Conservation (phyloP, 768 basidiomycete genomes). For the Termitomyces sp. region DNA sequence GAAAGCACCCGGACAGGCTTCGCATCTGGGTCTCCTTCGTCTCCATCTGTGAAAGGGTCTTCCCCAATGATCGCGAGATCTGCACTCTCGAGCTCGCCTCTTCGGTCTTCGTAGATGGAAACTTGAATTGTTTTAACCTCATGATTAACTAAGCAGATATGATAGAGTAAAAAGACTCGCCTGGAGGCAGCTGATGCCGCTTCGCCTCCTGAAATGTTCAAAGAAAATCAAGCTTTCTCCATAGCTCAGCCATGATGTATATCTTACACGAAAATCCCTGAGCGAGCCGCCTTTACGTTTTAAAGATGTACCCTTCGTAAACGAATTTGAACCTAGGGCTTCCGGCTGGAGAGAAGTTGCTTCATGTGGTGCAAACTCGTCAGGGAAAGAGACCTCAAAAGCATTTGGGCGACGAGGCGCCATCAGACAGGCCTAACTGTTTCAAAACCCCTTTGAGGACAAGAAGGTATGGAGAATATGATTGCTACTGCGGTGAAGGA, state of each 20-base stretch:
- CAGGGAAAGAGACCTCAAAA: slow-evolving; percentile 49
- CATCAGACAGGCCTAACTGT: slow-evolving; percentile 18
- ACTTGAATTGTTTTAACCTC: slow-evolving; percentile 20
- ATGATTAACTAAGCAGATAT: background rate
- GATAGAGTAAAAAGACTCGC: slow-evolving; percentile 5
- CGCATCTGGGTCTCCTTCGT: slow-evolving; percentile 24
- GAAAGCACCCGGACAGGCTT: slow-evolving; percentile 57
- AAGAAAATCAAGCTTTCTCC: background rate
- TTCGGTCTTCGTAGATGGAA: slow-evolving; percentile 31
- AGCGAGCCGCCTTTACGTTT: slow-evolving; percentile 18
- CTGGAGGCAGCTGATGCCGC: slow-evolving; percentile 15
- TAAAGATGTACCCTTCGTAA: background rate
- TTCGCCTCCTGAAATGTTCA: slow-evolving; percentile 21
- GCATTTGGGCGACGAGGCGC: slow-evolving; percentile 45
- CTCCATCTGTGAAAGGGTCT: slow-evolving; percentile 26
- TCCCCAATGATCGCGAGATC: slow-evolving; percentile 37
- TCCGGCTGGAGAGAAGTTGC: slow-evolving; percentile 2
- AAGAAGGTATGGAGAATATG: background rate
- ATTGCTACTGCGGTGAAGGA: background rate
- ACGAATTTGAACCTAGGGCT: background rate
- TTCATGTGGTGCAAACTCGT: slow-evolving; percentile 21
- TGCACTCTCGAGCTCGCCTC: slow-evolving; percentile 28
- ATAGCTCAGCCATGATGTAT: background rate
- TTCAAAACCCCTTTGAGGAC: background rate
- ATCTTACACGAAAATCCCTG: slow-evolving; percentile 17